Base-by-base conservation (phyloP, 306 rosid genomes). In the Castanospermum australe region DNA sequence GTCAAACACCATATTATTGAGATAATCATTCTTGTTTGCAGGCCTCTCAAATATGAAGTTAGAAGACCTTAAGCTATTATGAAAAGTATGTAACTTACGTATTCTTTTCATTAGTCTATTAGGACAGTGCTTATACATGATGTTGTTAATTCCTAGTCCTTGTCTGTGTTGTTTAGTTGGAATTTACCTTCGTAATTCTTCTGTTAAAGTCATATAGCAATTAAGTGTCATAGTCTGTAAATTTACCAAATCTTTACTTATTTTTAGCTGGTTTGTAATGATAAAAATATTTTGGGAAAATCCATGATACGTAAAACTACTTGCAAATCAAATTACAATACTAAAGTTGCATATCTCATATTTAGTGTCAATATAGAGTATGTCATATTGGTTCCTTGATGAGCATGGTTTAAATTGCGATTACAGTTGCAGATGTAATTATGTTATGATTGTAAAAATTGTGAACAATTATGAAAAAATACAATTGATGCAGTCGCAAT, bases 21-120 rank as follows among this genome's bases (percentile, higher is more conserved):
- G n/a, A 59, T 32, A 32, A 9, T 41, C 15, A 1, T 42, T 60
- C 9, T 10, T 44, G 5, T 79, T 78, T 61, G 71, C 84, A 90
- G 92, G 91, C 68, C 71, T 88, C 64, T 44, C 80, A 33, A 76
- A 54, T 59, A 76, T 62, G 32, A 84, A 65, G 68, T 60, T 73
- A 79, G 90, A 77, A 57, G 86, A 82, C 36, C 82, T 87, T 42
- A 69, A 50, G 72, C 50, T 32, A 42, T 73, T 20, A 21, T 81
- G 81, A 89, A 79, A 67, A 76, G 33, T 8, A 22, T 36, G 61
- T 83, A 77, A 89, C 60, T 62, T 76, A 39, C 10, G 5, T 39
- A 52, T 2, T 14, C 4, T 30, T 47, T 75, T 22, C 50, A 4
- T 30, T 15, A n/a, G n/a, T 54, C 22, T 52, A 22, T 15, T 14